Conservation (phyloP, 164 flowering plant genomes). For the Stephania japonica region DNA sequence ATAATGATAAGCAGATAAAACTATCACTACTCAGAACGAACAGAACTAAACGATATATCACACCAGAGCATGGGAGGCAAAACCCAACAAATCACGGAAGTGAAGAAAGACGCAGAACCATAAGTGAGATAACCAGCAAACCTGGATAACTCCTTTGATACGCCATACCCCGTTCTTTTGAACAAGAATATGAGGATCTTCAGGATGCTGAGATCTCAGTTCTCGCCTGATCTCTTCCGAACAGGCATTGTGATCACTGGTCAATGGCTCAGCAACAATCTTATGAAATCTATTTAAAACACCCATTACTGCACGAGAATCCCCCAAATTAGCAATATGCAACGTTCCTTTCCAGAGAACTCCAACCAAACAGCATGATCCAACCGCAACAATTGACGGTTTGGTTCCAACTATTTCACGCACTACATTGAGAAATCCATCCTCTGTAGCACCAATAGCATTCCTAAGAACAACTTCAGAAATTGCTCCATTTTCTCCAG, state of each 20-base stretch:
- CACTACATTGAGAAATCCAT: constrained; percentile 59
- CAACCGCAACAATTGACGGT: constrained; percentile 56
- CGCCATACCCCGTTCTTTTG: constrained; percentile 69
- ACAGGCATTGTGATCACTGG: constrained; percentile 68
- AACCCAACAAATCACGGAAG: not conserved
- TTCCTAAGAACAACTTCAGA: constrained; percentile 51
- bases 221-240: constrained; percentile 68
- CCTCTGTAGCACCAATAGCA: constrained; percentile 71
- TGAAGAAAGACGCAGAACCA: not conserved
- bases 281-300: constrained; percentile 35
- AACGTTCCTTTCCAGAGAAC: constrained; percentile 57
- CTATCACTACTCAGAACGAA: not conserved
- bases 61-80: not conserved
- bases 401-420: constrained; percentile 29
- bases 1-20: too few species aligned
- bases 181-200: constrained; percentile 61
- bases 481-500: constrained; percentile 44
- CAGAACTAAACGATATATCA: not conserved
- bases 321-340: constrained; percentile 67
- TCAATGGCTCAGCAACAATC: constrained; percentile 58
- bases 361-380: constrained; percentile 84
- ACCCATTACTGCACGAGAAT: constrained; percentile 78
- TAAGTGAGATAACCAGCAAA: constrained; percentile 12
- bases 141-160: constrained; percentile 86
- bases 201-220: constrained; percentile 55